Conservation (phyloP, 2,329 filamentous ascomycete genomes). For the Fusarium xylarioides region DNA sequence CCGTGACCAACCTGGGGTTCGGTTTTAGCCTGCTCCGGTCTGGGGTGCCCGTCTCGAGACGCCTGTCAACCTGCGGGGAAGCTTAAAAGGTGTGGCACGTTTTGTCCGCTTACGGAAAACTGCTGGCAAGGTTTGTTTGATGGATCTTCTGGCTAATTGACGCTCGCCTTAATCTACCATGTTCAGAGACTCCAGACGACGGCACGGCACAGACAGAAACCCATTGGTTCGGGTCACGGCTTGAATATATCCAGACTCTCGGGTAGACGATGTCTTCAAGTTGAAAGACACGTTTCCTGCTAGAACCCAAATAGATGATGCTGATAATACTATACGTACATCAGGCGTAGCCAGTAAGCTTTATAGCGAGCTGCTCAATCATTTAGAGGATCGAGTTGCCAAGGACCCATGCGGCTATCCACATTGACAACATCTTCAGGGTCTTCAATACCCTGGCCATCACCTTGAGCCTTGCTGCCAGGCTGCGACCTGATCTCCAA, state of each 20-base stretch:
- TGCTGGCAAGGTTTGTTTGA: constrained; percentile 25
- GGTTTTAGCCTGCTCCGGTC: constrained; percentile 30
- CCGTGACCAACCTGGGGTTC: constrained; percentile 24
- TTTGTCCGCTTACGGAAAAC: constrained; percentile 20
- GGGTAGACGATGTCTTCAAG: neutral
- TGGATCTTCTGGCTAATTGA: constrained; percentile 33
- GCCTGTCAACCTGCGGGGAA: constrained; percentile 41
- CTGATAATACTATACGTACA: neutral
- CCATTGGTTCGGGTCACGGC: neutral
- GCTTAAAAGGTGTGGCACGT: constrained; percentile 37
- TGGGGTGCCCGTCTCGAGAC: constrained; percentile 20
- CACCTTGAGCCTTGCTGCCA: constrained; percentile 5
- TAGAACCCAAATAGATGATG: neutral
- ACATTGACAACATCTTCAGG: constrained; percentile 12
- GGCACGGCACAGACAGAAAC: neutral
- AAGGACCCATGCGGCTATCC: neutral
- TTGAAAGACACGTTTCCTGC: neutral
- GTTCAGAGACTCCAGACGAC: neutral
- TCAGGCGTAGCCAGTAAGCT: neutral
- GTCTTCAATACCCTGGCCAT: constrained; percentile 16
- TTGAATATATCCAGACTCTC: neutral
- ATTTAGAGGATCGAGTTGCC: neutral
- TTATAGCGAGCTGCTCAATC: neutral
- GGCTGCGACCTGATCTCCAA: constrained; percentile 7
- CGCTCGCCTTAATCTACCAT: constrained; percentile 2